Evolutionary conservation across 1,139 yeast species (phyloP), one percentile per base, ranked within the genome.

Genomic region (Zygotorulaspora mrakii): DNA sequence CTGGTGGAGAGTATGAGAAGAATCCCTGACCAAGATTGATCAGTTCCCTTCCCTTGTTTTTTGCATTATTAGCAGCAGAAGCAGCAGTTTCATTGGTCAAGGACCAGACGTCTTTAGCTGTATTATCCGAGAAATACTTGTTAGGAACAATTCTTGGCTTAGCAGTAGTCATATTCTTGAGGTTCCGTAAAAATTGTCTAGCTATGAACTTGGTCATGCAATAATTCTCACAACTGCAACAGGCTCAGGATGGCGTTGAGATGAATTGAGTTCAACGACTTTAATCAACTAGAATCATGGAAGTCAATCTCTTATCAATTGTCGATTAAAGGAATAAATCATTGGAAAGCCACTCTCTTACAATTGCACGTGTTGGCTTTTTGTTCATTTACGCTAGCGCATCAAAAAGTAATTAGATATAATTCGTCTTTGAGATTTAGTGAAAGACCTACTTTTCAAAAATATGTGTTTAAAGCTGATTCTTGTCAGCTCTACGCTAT

Each of bases 1-100:
- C 76, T 0, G 98, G 98, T 2, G 97, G 96, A 28, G 88, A 76
- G 62, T 89, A 91, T 1, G 96, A 86, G 70, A 91, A 91, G 65
- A 91, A 91, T 1, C 98, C 98, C 64, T 91, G 98, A 26, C 98
- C 98, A 46, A 91, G 73, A 55, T 91, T 91, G 50, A 82, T 81
- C 41, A 89, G 78, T 33, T 86, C 82, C 50, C 81, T 71, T 12
- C 87, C 87, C 21, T 77, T 67, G 41, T 75, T 77, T 31, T 65
- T 66, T 22, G 67, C 66, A 35, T 61, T 59, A n/a, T 59, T 59
- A 39, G 76, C 78, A 10, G 94, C 86, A 4, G 76, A 75, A 2
- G 95, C 95, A 0, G 97, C 97, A 1, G 96, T 82, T 57, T 89
- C 97, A 59, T 91, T 91, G 64, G 94, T 85, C 50, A 91, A 69